Base-by-base conservation (phyloP, 2,329 filamentous ascomycete genomes). In the Colletotrichum euphorbiae region DNA sequence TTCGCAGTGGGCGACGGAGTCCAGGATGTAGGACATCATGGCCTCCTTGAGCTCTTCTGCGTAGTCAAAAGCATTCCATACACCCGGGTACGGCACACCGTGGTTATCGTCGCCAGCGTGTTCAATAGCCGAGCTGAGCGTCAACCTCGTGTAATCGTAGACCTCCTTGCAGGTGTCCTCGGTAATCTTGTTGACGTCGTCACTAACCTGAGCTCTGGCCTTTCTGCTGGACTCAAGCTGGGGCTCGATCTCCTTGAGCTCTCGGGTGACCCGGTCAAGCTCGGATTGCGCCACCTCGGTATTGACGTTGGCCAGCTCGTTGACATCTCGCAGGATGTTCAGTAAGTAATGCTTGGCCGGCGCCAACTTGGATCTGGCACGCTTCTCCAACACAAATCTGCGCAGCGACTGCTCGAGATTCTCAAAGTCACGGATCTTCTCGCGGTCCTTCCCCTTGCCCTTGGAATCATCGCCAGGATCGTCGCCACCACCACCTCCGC, bases 271-370 rank as follows among this genome's bases (percentile, higher is more conserved):
- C 31, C 94, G 89, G 67, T 96, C 89, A 12, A 98, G 84, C 78
- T 99, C 96, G 8, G 90, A 87, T 73, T 93, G 89, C 2, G 94
- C 94, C 31, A 98, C 91, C 71, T 97, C 93, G 28, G 90, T 86
- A 78, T 99, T 99, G 73, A 97, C 93, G 0, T 85, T 89, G 5
- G 95, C 95, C 46, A 99, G 84, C 4, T 89, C 90, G 75, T 93
- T 85, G 67, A 99, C 85, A 75, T 99, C 96, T 73, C 93, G 91
- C 38, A 99, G 85, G 28, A 98, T 91, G 78, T 99, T 99, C 74
- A 97, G 84, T 1, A 99, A 88, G 76, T 99, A 99, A 2, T 95
- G 98, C 80, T 94, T 94, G 6, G 96, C 96, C 5, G 96, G 96
- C 1, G 96, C 95, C 68, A 99, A 87, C 82, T 99, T 99, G 8